phyloP scores from a whole-genome alignment of 2,329 filamentous ascomycete species.

The Colletotrichum australisinense region DNA sequence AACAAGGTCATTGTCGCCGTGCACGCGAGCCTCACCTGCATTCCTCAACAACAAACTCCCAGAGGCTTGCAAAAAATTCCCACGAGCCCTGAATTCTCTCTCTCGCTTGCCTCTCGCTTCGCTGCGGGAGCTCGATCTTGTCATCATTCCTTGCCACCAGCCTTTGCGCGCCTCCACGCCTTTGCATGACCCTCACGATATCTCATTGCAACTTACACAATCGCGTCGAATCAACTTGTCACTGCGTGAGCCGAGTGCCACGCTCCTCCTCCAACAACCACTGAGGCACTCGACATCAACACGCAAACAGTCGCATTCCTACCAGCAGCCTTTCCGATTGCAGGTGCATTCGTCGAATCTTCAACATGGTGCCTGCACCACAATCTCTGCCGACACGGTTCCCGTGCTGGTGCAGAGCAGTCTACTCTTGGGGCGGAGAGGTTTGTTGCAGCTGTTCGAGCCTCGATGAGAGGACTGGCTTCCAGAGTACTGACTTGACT shows the following conservation, averaged over 20 bases:
- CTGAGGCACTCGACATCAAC: slow-evolving; percentile 9
- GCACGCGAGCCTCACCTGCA: slow-evolving; percentile 24
- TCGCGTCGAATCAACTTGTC: slow-evolving; percentile 17
- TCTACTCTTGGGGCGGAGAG: slow-evolving; percentile 96
- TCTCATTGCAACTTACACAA: slow-evolving; percentile 18
- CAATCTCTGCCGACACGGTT: slow-evolving; percentile 79
- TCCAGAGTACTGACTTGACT: slow-evolving; percentile 38
- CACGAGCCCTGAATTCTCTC: slow-evolving; percentile 1
- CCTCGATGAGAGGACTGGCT: background rate
- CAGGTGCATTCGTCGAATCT: background rate
- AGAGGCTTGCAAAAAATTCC: background rate
- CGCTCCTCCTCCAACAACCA: slow-evolving; percentile 19
- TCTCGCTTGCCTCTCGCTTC: slow-evolving; percentile 15
- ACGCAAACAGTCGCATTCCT: background rate
- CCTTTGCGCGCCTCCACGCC: background rate
- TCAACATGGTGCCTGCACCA: slow-evolving; percentile 65
- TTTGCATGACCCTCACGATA: slow-evolving; percentile 15
- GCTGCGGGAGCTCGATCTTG: slow-evolving; percentile 16
- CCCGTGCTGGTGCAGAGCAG: slow-evolving; percentile 90
- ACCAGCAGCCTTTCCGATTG: background rate
- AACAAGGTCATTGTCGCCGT: slow-evolving; percentile 38
- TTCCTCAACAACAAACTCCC: slow-evolving; percentile 18
- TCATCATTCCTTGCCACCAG: slow-evolving; percentile 2
- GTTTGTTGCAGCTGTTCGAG: slow-evolving; percentile 48
- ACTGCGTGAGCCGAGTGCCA: slow-evolving; percentile 24